Conservation (phyloP, 495 filamentous ascomycete genomes). For the Hypoxylon lenormandii region DNA sequence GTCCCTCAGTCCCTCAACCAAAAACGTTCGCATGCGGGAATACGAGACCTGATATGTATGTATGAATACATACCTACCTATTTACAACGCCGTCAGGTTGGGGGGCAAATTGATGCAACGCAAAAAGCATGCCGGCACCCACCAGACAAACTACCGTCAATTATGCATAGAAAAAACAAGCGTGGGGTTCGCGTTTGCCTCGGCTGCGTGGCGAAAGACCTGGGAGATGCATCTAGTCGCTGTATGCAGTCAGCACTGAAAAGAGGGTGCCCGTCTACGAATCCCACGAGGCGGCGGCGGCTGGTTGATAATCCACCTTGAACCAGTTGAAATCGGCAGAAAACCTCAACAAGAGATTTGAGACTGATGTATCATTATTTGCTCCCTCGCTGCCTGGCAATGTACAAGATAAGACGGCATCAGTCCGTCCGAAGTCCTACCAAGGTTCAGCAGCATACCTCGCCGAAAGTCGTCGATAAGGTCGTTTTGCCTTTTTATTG, state of each 20-base stretch:
- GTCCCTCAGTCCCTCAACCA: slow-evolving; percentile 10
- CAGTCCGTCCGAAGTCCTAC: slow-evolving; percentile 17
- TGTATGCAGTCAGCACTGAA: slow-evolving; percentile 45
- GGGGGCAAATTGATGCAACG: slow-evolving; percentile 27
- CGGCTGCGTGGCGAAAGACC: slow-evolving; percentile 26
- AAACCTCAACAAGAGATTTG: no score
- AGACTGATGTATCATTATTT: slow-evolving; percentile 5
- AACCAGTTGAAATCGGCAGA: slow-evolving; percentile 4
- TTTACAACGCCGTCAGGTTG: slow-evolving; percentile 13
- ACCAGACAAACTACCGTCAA: slow-evolving; percentile 36
- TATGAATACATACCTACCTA: slow-evolving; percentile 12
- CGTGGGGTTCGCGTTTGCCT: slow-evolving; percentile 37
- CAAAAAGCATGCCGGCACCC: slow-evolving; percentile 41
- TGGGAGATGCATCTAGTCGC: slow-evolving; percentile 12
- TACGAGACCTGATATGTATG: slow-evolving; percentile 18
- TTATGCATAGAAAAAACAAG: slow-evolving; percentile 30
- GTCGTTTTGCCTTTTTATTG: slow-evolving; percentile 10
- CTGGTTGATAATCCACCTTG: slow-evolving; percentile 35
- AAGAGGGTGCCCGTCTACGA: slow-evolving; percentile 14
- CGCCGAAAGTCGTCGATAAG: background rate
- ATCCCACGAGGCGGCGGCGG: slow-evolving; percentile 33
- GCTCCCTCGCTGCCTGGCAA: slow-evolving; percentile 4
- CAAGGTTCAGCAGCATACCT: slow-evolving; percentile 1
- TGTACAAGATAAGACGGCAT: slow-evolving; percentile 12
- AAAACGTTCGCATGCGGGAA: slow-evolving; percentile 14